Evolutionary conservation across 345 rosid genomes (phyloP).

Genomic region (Heritiera littoralis): DNA sequence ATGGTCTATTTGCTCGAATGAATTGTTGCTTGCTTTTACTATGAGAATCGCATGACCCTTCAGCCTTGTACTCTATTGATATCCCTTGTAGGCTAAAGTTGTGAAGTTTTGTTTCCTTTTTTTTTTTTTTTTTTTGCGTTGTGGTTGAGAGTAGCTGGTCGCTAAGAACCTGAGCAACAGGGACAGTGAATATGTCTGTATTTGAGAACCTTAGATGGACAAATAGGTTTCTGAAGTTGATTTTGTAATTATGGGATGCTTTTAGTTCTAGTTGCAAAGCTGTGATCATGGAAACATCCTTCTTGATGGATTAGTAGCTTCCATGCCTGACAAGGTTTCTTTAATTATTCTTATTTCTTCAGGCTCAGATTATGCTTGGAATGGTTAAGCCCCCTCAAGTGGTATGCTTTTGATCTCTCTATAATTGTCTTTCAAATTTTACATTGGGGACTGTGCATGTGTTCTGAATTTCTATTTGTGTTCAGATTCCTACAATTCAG

Average conservation of each 20-base stretch:
- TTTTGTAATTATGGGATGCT: background rate
- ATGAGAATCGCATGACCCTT: background rate
- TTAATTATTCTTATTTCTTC: constrained; percentile 24
- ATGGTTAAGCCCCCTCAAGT: constrained; percentile 94
- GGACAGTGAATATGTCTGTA: background rate
- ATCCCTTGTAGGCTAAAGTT: constrained; percentile 6
- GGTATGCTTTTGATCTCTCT: constrained; percentile 45
- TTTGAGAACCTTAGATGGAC: background rate
- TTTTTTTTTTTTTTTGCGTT: background rate
- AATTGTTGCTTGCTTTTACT: background rate
- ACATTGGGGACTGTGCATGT: constrained; percentile 20
- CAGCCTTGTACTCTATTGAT: background rate
- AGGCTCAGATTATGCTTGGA: constrained; percentile 99
- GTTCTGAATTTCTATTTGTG: constrained; percentile 16
- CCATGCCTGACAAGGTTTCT: constrained; percentile 8
- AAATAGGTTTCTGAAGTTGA: constrained; percentile 5
- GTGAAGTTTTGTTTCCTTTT: background rate
- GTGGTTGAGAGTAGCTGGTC: constrained; percentile 3
- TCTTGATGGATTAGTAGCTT: background rate
- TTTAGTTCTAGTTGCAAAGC: background rate
- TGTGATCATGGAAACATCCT: background rate
- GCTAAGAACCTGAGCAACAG: background rate
- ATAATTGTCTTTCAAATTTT: constrained; percentile 2
- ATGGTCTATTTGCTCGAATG: background rate
- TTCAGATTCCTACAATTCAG: constrained; percentile 70